Evolutionary conservation across 2,329 filamentous ascomycete species (phyloP).

Genomic region (Cercospora sp.): DNA sequence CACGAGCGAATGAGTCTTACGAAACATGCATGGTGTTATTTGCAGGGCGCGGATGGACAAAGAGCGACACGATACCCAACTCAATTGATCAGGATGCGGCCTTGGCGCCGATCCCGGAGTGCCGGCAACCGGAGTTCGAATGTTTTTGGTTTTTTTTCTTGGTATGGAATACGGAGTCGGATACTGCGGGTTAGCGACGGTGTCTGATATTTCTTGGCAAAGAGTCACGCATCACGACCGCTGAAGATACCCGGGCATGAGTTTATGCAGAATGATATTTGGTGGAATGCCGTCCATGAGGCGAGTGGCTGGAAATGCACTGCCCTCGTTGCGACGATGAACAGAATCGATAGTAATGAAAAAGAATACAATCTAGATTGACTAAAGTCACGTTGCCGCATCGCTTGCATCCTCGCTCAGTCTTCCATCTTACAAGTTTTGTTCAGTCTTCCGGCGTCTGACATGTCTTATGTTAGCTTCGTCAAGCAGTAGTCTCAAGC

Average conservation of each 20-base stretch:
- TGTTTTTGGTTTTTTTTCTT: neutral
- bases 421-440: neutral
- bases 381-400: neutral
- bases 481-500: neutral
- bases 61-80: neutral
- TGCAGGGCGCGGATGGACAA: neutral
- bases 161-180: neutral
- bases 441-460: neutral
- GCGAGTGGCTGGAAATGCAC: neutral
- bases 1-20: neutral
- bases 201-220: neutral
- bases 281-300: neutral
- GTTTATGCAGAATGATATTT: neutral
- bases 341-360: neutral
- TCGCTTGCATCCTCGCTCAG: neutral
- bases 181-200: neutral
- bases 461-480: neutral
- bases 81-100: neutral
- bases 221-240: neutral
- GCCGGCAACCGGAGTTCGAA: neutral
- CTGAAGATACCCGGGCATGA: neutral
- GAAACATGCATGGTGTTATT: neutral
- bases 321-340: neutral
- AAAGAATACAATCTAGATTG: neutral
- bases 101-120: neutral